phyloP scores from a whole-genome alignment of 306 rosid genomes.

The Fragaria iinumae region DNA sequence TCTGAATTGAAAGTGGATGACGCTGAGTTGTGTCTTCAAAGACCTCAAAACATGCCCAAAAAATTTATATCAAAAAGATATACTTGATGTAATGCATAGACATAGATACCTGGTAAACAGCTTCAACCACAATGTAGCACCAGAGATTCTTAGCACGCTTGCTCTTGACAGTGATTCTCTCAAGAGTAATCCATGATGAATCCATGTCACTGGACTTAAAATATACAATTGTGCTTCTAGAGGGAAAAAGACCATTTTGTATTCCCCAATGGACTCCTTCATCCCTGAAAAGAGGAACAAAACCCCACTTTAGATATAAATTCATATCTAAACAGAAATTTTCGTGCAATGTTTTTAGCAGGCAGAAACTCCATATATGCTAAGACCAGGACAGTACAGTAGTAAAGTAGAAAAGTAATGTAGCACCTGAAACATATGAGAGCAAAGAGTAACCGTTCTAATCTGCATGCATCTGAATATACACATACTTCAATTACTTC shows the following conservation, averaged over 20 bases:
- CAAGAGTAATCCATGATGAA: slow-evolving; percentile 64
- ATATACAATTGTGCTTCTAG: slow-evolving; percentile 80
- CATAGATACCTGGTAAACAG: slow-evolving; percentile 77
- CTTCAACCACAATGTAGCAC: slow-evolving; percentile 94
- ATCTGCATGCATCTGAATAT: too few relatives aligned
- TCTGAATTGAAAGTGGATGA: background rate
- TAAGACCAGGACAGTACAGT: slow-evolving; percentile 1
- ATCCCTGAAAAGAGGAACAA: slow-evolving; percentile 53
- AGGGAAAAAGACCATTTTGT: slow-evolving; percentile 91
- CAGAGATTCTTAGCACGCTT: slow-evolving; percentile 67
- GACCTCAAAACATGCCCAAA: slow-evolving; percentile 5
- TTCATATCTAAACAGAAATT: background rate
- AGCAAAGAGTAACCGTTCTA: too few relatives aligned
- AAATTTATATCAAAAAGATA: background rate
- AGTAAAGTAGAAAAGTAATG: too few relatives aligned
- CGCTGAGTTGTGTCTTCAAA: background rate
- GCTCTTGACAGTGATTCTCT: slow-evolving; percentile 57
- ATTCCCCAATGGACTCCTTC: slow-evolving; percentile 99
- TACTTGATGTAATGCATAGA: slow-evolving; percentile 13
- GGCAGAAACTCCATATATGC: background rate
- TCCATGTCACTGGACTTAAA: slow-evolving; percentile 88
- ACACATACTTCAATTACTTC: too few relatives aligned
- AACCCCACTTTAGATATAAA: slow-evolving; percentile 2
- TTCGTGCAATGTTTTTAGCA: background rate
- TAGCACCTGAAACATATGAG: too few relatives aligned